Evolutionary conservation across 768 basidiomycete genomes (phyloP), one percentile per base, ranked within the genome.

Genomic region (Lyophyllum decastes): DNA sequence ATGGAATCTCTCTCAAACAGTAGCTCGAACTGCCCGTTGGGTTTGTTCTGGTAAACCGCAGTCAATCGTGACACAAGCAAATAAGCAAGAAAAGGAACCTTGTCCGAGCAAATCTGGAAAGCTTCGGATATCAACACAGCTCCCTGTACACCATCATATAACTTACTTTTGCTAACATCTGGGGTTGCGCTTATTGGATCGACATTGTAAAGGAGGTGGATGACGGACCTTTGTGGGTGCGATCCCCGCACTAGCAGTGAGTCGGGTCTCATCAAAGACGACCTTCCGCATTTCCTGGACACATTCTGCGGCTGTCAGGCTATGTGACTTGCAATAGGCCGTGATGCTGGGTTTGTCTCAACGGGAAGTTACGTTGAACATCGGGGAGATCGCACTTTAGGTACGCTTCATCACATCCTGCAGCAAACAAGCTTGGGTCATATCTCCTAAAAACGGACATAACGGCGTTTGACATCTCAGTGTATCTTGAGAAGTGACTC

Each of bases 241-340:
- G 56, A 98, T 94, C 2, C 97, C 97, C 27, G 95, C 95, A 63
- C 92, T 95, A 52, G 92, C 94, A 2, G 97, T 98, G 49, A 98
- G 70, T 52, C 83, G 83, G 2, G 95, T 98, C 72, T 90, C 90
- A 17, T 78, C 77, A 54, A 87, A 79, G 2, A 98, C 92, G 41
- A 77, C 78, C 24, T 78, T 78, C 22, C 97, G 79, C 75, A 99
- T 89, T 60, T 89, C 80, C 51, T 81, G 73, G 12, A 96, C 91
- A 65, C 94, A 95, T 45, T 87, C 86, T 27, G 85, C 86, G 0
- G 89, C 81, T 2, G 80, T 79, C 51, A 94, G 64, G 10, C 77
- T 65, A 70, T 92, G 83, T 45, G 83, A 78, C n/a, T 75, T 62
- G 70, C 95, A 95, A 66, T 95, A 96, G 0, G 77, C 65, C 0